Evolutionary conservation across 306 rosid genomes (phyloP).

Genomic region (Datisca glomerata): DNA sequence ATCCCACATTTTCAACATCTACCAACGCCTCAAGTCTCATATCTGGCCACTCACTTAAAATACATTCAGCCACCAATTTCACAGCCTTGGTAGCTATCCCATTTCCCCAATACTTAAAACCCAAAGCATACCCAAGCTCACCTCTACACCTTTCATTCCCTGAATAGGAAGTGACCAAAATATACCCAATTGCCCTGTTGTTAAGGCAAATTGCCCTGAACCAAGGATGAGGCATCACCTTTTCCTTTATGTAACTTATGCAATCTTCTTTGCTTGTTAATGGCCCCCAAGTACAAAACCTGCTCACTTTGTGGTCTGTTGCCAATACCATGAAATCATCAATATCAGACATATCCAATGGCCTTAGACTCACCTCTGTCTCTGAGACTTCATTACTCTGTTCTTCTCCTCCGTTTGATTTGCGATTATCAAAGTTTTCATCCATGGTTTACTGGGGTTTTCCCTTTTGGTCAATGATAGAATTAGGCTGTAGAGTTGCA

Average conservation of each 20-base stretch:
- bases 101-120: conserved; percentile 3
- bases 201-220: conserved; percentile 9
- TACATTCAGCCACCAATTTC: not conserved
- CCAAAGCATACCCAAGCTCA: not conserved
- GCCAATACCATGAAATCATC: conserved; percentile 45
- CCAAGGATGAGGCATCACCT: conserved; percentile 1
- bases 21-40: not conserved
- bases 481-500: not conserved
- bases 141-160: not conserved
- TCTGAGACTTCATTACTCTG: not conserved
- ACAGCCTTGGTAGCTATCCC: not conserved
- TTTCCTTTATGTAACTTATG: conserved; percentile 9
- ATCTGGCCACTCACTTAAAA: not conserved
- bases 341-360: conserved; percentile 21
- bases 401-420: not conserved
- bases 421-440: not conserved
- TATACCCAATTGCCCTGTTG: conserved; percentile 8
- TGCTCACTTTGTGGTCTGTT: conserved; percentile 19
- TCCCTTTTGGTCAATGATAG: no score
- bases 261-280: conserved; percentile 23
- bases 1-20: not conserved
- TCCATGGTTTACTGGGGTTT: not conserved
- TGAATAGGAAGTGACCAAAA: conserved; percentile 2
- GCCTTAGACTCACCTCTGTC: conserved; percentile 25
- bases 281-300: conserved; percentile 28